These are phyloP conservation scores for Amauroascus verrucosus DNA, from an alignment of 2,329 filamentous ascomycete genomes.

Conservation along the genomic window DNA sequence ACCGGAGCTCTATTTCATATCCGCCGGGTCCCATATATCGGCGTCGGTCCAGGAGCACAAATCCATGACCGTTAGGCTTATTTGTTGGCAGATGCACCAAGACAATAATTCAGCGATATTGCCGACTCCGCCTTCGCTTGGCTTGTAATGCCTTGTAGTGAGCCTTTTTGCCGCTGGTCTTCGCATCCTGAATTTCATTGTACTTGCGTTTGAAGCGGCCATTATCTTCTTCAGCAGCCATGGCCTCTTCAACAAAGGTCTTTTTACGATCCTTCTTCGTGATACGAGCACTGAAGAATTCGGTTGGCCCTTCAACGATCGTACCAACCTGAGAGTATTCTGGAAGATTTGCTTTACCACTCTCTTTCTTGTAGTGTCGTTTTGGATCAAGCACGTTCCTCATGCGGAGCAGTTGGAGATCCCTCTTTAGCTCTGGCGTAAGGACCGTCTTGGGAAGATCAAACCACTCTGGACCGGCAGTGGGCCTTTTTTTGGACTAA, in stretches of 20 bases:
- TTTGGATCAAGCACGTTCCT: slow-evolving; percentile 81
- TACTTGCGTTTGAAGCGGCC: slow-evolving; percentile 81
- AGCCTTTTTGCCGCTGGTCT: slow-evolving; percentile 78
- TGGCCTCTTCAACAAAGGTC: slow-evolving; percentile 75
- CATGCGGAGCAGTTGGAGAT: slow-evolving; percentile 83
- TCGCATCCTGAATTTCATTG: slow-evolving; percentile 67
- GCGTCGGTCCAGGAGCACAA: no score
- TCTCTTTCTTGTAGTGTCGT: slow-evolving; percentile 81
- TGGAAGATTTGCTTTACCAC: slow-evolving; percentile 58
- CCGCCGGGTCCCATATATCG: no score
- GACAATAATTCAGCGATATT: slow-evolving; percentile 11
- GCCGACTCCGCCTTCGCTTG: slow-evolving; percentile 34
- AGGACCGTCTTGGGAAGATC: slow-evolving; percentile 74
- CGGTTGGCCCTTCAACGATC: slow-evolving; percentile 76
- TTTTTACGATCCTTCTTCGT: slow-evolving; percentile 79
- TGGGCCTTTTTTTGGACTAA: slow-evolving; percentile 44
- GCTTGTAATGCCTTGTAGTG: slow-evolving; percentile 73
- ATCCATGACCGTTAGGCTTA: neutral
- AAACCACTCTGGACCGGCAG: slow-evolving; percentile 76
- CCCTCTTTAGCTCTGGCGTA: slow-evolving; percentile 75
- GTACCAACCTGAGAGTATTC: slow-evolving; percentile 83
- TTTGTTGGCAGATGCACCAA: neutral
- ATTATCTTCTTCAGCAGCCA: slow-evolving; percentile 55
- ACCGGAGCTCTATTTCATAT: no score
- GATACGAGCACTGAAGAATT: slow-evolving; percentile 71